Percentiles rank a stretch among this genome's conserved stretches.
Evolutionary conservation across 371 early-diverging fungal species (phyloP).

Genomic region (Mortierella sp.): DNA sequence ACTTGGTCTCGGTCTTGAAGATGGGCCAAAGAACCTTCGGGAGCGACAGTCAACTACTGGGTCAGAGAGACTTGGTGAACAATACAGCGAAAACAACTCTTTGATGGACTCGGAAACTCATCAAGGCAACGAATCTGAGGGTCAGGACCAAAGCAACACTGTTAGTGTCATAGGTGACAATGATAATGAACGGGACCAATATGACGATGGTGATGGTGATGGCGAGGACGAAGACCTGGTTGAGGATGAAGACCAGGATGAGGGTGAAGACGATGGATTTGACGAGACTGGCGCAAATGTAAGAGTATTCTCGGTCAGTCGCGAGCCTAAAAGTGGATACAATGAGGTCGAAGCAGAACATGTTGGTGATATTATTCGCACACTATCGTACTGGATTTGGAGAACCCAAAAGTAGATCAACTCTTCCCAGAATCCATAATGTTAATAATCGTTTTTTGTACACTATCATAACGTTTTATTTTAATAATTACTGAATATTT

Average conservation of each 20-base stretch:
- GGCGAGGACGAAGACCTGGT: slow-evolving; percentile 5
- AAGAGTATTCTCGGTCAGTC: slow-evolving; percentile 52
- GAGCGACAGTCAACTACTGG: slow-evolving; percentile 7
- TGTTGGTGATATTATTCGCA: slow-evolving; percentile 55
- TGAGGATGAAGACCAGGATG: slow-evolving; percentile 15
- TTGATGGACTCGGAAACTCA: not conserved
- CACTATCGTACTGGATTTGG: slow-evolving; percentile 57
- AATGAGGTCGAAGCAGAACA: slow-evolving; percentile 48
- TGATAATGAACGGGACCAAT: slow-evolving; percentile 2
- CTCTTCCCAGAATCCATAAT: not conserved
- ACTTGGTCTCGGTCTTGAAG: slow-evolving; percentile 4
- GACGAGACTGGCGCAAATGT: slow-evolving; percentile 28
- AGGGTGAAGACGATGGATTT: slow-evolving; percentile 13
- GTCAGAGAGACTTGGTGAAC: slow-evolving; percentile 13
- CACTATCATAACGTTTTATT: not conserved
- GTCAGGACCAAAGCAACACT: not conserved
- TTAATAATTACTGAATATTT: not conserved
- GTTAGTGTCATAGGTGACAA: not conserved
- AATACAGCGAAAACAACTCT: slow-evolving; percentile 3
- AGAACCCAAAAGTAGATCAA: slow-evolving; percentile 24
- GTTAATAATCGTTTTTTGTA: not conserved
- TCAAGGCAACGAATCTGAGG: not conserved
- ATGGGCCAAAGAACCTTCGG: not conserved
- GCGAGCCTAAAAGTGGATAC: slow-evolving; percentile 56
- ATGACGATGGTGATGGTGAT: slow-evolving; percentile 5